Evolutionary conservation across 148 eudicot genomes (phyloP).

Genomic region (Spergularia bocconei): DNA sequence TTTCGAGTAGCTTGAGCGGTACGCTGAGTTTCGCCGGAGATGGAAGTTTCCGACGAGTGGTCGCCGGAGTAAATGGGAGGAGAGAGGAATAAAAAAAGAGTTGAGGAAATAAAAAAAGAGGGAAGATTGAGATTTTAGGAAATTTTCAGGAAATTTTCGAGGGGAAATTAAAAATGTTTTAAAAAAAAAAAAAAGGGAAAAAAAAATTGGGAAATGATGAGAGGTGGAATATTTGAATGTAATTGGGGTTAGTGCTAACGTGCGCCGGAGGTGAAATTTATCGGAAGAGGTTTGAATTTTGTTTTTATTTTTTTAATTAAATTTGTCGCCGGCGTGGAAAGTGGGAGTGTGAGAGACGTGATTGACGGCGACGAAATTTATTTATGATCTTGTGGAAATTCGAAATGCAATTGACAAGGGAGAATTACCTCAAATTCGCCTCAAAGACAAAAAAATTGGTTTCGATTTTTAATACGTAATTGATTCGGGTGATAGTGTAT

Average conservation of each 20-base stretch:
- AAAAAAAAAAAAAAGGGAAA: background rate
- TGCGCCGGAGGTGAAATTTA: background rate
- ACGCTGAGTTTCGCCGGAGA: background rate
- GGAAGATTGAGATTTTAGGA: background rate
- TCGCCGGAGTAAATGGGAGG: constrained; percentile 15
- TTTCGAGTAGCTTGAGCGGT: background rate
- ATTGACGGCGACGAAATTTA: constrained; percentile 10
- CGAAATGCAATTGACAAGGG: no score
- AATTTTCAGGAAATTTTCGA: background rate
- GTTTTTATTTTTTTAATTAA: no score
- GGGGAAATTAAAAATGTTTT: no score
- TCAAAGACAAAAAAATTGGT: no score
- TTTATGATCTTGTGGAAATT: background rate
- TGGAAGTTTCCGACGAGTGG: constrained; percentile 5
- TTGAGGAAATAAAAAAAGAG: background rate
- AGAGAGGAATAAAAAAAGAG: constrained; percentile 18
- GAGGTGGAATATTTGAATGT: constrained; percentile 3
- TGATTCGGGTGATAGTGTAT: no score
- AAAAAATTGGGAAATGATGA: background rate
- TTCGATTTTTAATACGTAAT: no score
- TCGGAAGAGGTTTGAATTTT: no score
- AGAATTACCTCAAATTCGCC: no score
- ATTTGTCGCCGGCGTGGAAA: background rate
- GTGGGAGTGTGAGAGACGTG: constrained; percentile 19
- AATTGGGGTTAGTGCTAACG: background rate